Evolutionary conservation across 2,329 filamentous ascomycete species (phyloP).

Genomic region (Ascochyta fabae): DNA sequence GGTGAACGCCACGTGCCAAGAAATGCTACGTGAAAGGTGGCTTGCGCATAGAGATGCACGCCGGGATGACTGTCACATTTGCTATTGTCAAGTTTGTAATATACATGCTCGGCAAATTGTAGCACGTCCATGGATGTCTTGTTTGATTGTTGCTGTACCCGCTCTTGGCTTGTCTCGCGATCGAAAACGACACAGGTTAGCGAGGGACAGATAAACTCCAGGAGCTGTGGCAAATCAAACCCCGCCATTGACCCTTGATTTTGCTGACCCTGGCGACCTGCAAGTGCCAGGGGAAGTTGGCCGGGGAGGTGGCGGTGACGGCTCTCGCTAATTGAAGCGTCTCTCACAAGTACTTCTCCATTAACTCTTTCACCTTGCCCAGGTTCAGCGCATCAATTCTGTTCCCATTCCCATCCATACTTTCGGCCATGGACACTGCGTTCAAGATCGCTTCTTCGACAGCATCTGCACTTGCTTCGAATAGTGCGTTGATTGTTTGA

Average conservation of each 20-base stretch:
- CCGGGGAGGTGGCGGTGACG: too few relatives aligned
- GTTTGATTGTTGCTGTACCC: neutral
- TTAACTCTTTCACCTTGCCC: conserved; percentile 45
- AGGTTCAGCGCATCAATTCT: conserved; percentile 47
- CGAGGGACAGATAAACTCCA: neutral
- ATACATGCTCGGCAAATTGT: neutral
- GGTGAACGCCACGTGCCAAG: neutral
- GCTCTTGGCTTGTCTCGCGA: neutral
- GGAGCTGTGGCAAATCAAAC: neutral
- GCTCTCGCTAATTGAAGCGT: neutral
- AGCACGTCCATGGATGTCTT: neutral
- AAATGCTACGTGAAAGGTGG: neutral
- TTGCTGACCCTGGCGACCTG: neutral
- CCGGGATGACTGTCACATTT: too few relatives aligned
- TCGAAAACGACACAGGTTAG: neutral
- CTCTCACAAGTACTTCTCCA: conserved; percentile 42
- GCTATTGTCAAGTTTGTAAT: neutral
- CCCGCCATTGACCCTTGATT: neutral
- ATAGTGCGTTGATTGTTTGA: conserved; percentile 65
- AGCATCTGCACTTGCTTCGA: conserved; percentile 67
- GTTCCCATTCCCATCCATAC: conserved; percentile 62
- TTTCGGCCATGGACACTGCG: conserved; percentile 66
- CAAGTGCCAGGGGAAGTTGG: neutral
- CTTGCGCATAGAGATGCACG: neutral
- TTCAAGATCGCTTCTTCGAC: conserved; percentile 73